Conservation (phyloP, 1,284 basidiomycete genomes). For the Heliocybe sulcata region DNA sequence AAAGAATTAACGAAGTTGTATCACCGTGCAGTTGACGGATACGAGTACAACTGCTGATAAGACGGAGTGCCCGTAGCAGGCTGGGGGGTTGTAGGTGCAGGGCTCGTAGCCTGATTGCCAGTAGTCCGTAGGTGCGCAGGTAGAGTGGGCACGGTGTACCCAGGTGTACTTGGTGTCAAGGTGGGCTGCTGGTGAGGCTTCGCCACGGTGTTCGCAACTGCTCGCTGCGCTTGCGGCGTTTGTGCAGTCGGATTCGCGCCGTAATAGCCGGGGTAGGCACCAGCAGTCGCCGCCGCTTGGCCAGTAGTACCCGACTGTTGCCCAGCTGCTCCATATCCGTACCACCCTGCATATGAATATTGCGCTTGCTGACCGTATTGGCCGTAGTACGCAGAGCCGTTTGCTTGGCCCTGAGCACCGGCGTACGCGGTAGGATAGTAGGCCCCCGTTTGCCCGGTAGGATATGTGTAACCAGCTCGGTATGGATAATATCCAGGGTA, state of each 20-base stretch:
- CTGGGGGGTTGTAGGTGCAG: neutral
- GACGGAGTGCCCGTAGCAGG: neutral
- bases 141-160: conserved; percentile 27
- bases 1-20: neutral
- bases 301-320: conserved; percentile 21
- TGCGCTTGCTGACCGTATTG: neutral
- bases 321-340: conserved; percentile 22
- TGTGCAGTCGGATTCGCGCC: conserved; percentile 9
- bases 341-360: conserved; percentile 13
- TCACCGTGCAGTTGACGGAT: neutral
- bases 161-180: conserved; percentile 19
- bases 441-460: neutral
- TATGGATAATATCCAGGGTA: neutral
- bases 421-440: neutral
- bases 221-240: conserved; percentile 27
- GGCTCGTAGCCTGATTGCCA: neutral
- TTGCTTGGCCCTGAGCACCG: neutral
- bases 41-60: neutral
- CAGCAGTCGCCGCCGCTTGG: conserved; percentile 17
- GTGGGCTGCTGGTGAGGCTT: conserved; percentile 12
- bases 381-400: neutral
- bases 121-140: conserved; percentile 30
- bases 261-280: conserved; percentile 27
- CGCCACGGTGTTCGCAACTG: conserved; percentile 39
- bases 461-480: neutral